Evolutionary conservation across 2,329 filamentous ascomycete genomes (phyloP).

Genomic region (Exophiala lecanii-corni): DNA sequence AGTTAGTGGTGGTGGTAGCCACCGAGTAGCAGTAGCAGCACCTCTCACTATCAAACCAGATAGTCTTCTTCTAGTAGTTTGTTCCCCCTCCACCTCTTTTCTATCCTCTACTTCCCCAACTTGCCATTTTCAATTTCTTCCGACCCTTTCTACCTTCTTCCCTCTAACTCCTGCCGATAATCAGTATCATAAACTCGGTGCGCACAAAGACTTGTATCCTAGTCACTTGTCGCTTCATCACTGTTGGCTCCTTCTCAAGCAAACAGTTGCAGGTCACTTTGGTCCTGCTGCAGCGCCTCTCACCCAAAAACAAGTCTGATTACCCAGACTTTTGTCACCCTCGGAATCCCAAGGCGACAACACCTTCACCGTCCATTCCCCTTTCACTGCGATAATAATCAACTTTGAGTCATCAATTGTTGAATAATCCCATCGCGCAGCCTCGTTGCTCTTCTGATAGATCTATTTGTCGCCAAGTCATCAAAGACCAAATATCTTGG

Average conservation of each 20-base stretch:
- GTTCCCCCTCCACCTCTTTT: neutral
- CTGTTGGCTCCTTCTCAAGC: neutral
- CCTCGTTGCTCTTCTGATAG: neutral
- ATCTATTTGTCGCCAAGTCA: constrained; percentile 8
- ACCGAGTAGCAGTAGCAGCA: no score
- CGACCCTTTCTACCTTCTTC: constrained; percentile 2
- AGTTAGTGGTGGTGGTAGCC: no score
- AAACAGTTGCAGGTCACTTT: neutral
- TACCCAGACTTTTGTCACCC: neutral
- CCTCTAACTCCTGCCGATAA: no score
- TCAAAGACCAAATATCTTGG: constrained; percentile 9
- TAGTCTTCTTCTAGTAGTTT: neutral
- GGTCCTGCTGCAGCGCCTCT: neutral
- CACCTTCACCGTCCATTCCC: neutral
- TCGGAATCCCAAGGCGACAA: neutral
- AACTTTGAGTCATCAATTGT: neutral
- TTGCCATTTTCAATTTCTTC: neutral
- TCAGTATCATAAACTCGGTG: no score
- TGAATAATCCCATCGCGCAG: neutral
- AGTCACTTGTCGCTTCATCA: neutral
- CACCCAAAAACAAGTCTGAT: no score
- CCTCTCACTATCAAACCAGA: no score
- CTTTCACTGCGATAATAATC: neutral
- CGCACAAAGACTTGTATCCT: neutral
- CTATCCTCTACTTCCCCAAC: neutral